Percentiles rank a stretch among this genome's conserved stretches.
Conservation (phyloP, 768 basidiomycete genomes). For the Collybiopsis luxurians region DNA sequence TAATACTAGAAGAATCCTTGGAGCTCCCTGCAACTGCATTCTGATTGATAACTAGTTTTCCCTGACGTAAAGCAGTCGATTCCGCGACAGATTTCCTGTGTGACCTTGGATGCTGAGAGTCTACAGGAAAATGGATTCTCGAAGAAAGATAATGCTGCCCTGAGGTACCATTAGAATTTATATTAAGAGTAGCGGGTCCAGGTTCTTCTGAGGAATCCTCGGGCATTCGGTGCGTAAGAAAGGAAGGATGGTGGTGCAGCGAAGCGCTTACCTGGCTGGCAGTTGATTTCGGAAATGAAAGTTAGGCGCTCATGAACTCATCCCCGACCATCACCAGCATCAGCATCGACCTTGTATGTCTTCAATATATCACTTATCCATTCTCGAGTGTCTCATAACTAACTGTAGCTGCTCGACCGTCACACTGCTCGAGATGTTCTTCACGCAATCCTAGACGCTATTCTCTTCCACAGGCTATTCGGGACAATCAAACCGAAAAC, state of each 20-base stretch:
- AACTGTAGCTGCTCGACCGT: conserved; percentile 6
- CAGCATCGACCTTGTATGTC: conserved; percentile 4
- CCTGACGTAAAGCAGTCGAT: neutral
- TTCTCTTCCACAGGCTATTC: conserved; percentile 81
- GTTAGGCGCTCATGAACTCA: neutral
- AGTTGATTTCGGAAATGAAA: neutral
- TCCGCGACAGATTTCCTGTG: neutral
- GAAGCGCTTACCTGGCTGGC: too few relatives aligned
- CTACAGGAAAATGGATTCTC: neutral
- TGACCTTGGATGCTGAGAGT: neutral
- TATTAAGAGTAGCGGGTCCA: neutral
- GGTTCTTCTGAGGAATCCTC: neutral
- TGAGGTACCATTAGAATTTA: neutral
- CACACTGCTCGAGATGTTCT: neutral
- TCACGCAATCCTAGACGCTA: conserved; percentile 59
- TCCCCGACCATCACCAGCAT: conserved; percentile 8
- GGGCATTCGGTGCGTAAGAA: neutral
- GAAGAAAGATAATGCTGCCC: neutral
- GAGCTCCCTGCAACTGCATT: neutral
- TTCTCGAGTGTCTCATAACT: too few relatives aligned
- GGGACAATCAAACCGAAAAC: conserved; percentile 74
- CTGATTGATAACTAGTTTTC: neutral
- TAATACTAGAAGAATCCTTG: neutral
- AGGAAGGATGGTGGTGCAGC: neutral
- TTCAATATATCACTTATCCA: too few relatives aligned